Percentiles rank a stretch among this genome's conserved stretches.
Evolutionary conservation across 805 yeast species (phyloP).

Genomic region (Schwanniomyces polymorphus): DNA sequence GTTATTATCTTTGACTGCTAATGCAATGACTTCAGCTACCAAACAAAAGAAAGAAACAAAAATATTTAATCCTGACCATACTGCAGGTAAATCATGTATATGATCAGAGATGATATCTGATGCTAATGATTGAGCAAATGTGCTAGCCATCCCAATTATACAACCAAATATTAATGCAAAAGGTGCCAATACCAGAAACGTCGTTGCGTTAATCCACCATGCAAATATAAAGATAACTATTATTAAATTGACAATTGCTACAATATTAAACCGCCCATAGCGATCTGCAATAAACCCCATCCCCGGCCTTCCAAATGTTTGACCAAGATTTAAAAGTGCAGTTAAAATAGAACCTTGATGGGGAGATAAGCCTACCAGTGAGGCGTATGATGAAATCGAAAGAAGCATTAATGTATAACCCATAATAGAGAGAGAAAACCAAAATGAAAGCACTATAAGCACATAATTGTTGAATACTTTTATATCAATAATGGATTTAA

Average conservation of each 20-base stretch:
- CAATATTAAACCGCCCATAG: slow-evolving; percentile 46
- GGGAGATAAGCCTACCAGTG: slow-evolving; percentile 43
- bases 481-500: slow-evolving; percentile 35
- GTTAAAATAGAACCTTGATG: slow-evolving; percentile 32
- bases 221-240: slow-evolving; percentile 29
- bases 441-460: slow-evolving; percentile 22
- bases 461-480: slow-evolving; percentile 24
- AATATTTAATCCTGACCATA: slow-evolving; percentile 41
- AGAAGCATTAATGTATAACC: slow-evolving; percentile 38
- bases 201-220: slow-evolving; percentile 38
- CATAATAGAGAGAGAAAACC: slow-evolving; percentile 38
- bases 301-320: slow-evolving; percentile 50
- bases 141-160: slow-evolving; percentile 29
- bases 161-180: slow-evolving; percentile 29
- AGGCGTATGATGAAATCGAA: slow-evolving; percentile 39
- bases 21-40: slow-evolving; percentile 55
- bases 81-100: slow-evolving; percentile 31
- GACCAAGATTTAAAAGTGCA: slow-evolving; percentile 40
- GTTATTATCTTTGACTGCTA: slow-evolving; percentile 35
- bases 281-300: slow-evolving; percentile 49
- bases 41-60: slow-evolving; percentile 32
- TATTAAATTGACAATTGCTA: slow-evolving; percentile 17
- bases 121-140: slow-evolving; percentile 23
- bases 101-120: slow-evolving; percentile 19
- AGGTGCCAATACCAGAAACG: slow-evolving; percentile 30